Evolutionary conservation across 2,329 filamentous ascomycete genomes (phyloP).

Genomic region (Xylaria multiplex): DNA sequence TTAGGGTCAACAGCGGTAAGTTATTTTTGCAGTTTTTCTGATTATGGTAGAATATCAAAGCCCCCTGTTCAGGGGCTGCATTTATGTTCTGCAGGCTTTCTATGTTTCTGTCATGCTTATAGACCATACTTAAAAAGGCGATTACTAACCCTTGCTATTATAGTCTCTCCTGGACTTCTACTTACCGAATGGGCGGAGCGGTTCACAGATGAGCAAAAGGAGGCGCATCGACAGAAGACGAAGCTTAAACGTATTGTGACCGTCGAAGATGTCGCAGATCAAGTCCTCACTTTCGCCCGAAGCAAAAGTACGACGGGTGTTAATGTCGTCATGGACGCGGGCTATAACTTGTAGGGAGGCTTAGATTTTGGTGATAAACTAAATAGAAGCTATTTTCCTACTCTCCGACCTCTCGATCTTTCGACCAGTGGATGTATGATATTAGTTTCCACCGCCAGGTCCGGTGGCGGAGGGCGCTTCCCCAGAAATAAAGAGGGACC

Average conservation of each 20-base stretch:
- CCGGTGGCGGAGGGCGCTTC: slow-evolving; percentile 57
- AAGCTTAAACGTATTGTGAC: slow-evolving; percentile 68
- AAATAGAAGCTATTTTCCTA: slow-evolving; percentile 43
- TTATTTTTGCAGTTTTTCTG: background rate
- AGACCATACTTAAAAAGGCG: background rate
- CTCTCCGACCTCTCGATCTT: slow-evolving; percentile 66
- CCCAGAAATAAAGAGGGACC: slow-evolving; percentile 64
- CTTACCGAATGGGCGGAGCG: slow-evolving; percentile 68
- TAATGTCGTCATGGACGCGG: slow-evolving; percentile 62
- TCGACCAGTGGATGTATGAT: slow-evolving; percentile 59
- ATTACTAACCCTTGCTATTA: slow-evolving; percentile 10
- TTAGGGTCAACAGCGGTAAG: slow-evolving; percentile 67
- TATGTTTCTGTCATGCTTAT: background rate
- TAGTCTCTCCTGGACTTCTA: slow-evolving; percentile 30
- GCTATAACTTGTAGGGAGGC: slow-evolving; percentile 42
- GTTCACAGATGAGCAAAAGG: slow-evolving; percentile 67
- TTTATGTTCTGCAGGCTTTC: background rate
- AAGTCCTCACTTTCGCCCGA: slow-evolving; percentile 61
- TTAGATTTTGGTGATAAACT: background rate
- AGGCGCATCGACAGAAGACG: slow-evolving; percentile 63
- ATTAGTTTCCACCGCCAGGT: slow-evolving; percentile 61
- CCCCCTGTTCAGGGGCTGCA: background rate
- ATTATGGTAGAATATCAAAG: background rate
- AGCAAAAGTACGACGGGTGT: slow-evolving; percentile 62
- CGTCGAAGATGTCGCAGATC: slow-evolving; percentile 66